Evolutionary conservation across 768 basidiomycete species (phyloP), one percentile per base, ranked within the genome.

Genomic region (Mycena olivaceomarginata): DNA sequence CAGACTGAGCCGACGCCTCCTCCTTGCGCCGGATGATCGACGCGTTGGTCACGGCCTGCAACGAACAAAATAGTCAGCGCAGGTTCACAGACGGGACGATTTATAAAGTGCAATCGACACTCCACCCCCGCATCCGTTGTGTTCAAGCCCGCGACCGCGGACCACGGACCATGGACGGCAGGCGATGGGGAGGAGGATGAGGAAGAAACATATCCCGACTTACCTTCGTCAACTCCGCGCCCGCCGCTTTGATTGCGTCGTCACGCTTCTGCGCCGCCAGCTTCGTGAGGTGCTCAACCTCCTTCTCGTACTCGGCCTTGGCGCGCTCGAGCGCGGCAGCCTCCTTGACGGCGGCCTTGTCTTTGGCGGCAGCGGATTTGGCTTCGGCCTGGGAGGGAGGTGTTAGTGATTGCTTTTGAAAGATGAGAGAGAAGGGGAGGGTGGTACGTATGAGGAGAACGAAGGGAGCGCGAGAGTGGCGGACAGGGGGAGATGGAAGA

Each of bases 1-100:
- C 67, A 6, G 67, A 13, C 48, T 75, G 74, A 15, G 67, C 74
- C 25, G 46, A 3, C 39, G 74, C 22, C 18, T 75, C 74, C 39
- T 75, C 74, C 41, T 69, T 70, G 67, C 74, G 74, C 16, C 74
- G 74, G 74, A 75, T 75, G 62, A 75, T 75, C 20, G 74, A 75
- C 2, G 74, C 74, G 31, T 60, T 75, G 22, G 74, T 75, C 5
- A 70, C 74, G 13, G 74, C 74, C 74, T 75, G 56, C 22, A 63
- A 31, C 31, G 31, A 31, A 31, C 31, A 4, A 31, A 31, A 31
- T 31, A 31, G 31, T 31, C 31, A 31, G 31, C 31, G 31, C 31
- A 31, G 4, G 31, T 31, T 31, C 31, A 31, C 31, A 31, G 31
- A 31, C 31, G 31, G 31, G 31, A 31, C 31, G 31, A 31, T 31